Evolutionary conservation across 2,329 filamentous ascomycete genomes (phyloP), one percentile per base, ranked within the genome.

Genomic region (Gaeumannomyces sp.): DNA sequence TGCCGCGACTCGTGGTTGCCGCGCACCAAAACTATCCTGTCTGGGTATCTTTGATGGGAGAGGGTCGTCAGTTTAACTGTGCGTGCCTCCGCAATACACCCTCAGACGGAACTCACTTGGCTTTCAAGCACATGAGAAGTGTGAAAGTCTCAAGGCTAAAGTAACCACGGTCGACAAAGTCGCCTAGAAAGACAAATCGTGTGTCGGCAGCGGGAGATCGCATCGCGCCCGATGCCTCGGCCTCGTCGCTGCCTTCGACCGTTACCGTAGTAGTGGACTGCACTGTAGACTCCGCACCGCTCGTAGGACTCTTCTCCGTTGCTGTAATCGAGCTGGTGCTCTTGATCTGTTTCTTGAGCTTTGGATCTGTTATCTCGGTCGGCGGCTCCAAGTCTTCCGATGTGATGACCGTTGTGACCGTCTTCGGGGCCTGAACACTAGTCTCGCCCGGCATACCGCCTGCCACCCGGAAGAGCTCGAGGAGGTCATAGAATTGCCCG

Each of bases 71-170:
- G 53, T 6, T 8, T 19, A 53, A 4, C 45, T 13, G 11, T 25
- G 45, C 14, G 25, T n/a, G 22, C 22, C 14, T 59, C 11, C 27
- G 13, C 25, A 14, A 59, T 22, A 31, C 60, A 2, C 59, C 56
- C 31, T 25, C 13, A 19, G 29, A 25, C 27, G 11, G 3, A 13
- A 58, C 70, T 70, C 31, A 85, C 84, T 86, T 86, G 68, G 84
- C 84, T 73, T 99, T 99, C 68, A 99, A 82, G 78, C 95, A 99
- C 80, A 99, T 93, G 67, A 99, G 88, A 61, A 99, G 85, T 57
- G 94, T 97, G 74, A 99, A 99, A 0, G 95, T 99, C 80, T 99
- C 95, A 67, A 99, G 88, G 76, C 92, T 97, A 78, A 99, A 99
- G 70, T 99, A 93, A 63, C 95, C 95, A 72, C 95, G 90, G 76